These are phyloP conservation scores for Mucor velutinosus DNA, from an alignment of 371 early-diverging fungal genomes.

Conservation along the genomic window DNA sequence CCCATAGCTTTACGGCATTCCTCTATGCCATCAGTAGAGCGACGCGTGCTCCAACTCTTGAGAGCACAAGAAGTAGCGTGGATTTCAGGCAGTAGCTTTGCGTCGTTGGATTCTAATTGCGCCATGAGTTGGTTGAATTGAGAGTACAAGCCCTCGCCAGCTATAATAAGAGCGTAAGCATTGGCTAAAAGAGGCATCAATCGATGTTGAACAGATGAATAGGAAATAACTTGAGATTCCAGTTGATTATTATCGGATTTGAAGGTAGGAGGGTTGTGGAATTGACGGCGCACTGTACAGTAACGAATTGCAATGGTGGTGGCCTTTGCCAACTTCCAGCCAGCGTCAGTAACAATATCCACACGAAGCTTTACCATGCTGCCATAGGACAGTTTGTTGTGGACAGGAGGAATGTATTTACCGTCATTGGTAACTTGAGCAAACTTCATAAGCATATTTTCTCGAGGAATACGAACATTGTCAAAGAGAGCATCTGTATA, in stretches of 20 bases:
- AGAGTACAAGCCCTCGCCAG: slow-evolving; percentile 52
- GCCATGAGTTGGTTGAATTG: slow-evolving; percentile 59
- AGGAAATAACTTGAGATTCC: slow-evolving; percentile 75
- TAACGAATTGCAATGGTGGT: slow-evolving; percentile 74
- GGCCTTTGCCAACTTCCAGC: slow-evolving; percentile 58
- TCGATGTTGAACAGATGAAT: slow-evolving; percentile 75
- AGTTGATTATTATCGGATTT: slow-evolving; percentile 12
- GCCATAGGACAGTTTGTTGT: slow-evolving; percentile 71
- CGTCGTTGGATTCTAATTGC: slow-evolving; percentile 49
- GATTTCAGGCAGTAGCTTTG: slow-evolving; percentile 67
- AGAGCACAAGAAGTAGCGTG: slow-evolving; percentile 82
- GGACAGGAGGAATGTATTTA: slow-evolving; percentile 53
- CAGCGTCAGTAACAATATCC: slow-evolving; percentile 61
- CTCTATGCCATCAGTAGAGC: slow-evolving; percentile 73
- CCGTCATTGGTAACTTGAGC: slow-evolving; percentile 71
- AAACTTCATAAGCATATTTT: slow-evolving; percentile 82
- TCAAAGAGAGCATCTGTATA: slow-evolving; percentile 65
- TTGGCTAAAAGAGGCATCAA: slow-evolving; percentile 72
- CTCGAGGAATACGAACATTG: slow-evolving; percentile 73
- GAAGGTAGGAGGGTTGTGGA: slow-evolving; percentile 35
- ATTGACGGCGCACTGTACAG: slow-evolving; percentile 74
- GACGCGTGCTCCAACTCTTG: slow-evolving; percentile 75
- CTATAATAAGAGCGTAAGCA: slow-evolving; percentile 67
- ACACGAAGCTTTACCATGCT: slow-evolving; percentile 79
- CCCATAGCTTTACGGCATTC: slow-evolving; percentile 81